Base-by-base conservation (phyloP, 306 rosid genomes). In the Benincasa hispida region DNA sequence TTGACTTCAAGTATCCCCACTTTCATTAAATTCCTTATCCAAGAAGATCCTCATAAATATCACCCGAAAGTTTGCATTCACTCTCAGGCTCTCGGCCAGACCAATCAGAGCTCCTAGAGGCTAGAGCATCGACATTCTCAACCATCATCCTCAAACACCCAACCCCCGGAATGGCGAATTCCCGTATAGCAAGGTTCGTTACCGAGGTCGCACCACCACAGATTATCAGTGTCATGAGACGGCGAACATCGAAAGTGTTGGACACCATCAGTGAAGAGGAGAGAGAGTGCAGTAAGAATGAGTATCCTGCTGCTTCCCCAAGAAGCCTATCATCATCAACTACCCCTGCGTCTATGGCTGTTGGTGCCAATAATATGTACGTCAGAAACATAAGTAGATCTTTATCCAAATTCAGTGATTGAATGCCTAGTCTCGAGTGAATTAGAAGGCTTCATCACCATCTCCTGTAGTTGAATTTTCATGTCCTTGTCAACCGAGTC, bases 171-270 rank as follows among this genome's bases (percentile, higher is more conserved):
- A 94, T 94, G 98, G 95, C 96, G 0, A 94, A 54, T 67, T 83
- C 95, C 8, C 86, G 97, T 25, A 62, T 91, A 19, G 96, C 96
- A 24, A 88, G 91, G 89, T 88, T 94, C 79, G 78, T 94, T 57
- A 83, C 88, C 77, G 97, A 94, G 83, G 98, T 86, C 8, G 97
- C 98, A 32, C 98, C 98, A n/a, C 95, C 98, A 27, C 95, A 91
- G 27, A 83, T 90, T 83, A 87, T 94, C 74, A 85, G 81, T 74
- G 96, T 94, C 75, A 91, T 94, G 85, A 91, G 98, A 81, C 84
- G 79, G 8, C 87, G 92, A 81, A 85, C 96, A 9, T 78, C 90
- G 10, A 90, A 91, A 81, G 92, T 90, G 91, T 47, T 93, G 87
- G 98, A 93, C 51, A 93, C 98, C 22, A 93, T 93, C 35, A 83